Percentiles rank a stretch among this genome's conserved stretches.
phyloP scores from a whole-genome alignment of 768 basidiomycete genomes.

The Lanmaoa rubissima region DNA sequence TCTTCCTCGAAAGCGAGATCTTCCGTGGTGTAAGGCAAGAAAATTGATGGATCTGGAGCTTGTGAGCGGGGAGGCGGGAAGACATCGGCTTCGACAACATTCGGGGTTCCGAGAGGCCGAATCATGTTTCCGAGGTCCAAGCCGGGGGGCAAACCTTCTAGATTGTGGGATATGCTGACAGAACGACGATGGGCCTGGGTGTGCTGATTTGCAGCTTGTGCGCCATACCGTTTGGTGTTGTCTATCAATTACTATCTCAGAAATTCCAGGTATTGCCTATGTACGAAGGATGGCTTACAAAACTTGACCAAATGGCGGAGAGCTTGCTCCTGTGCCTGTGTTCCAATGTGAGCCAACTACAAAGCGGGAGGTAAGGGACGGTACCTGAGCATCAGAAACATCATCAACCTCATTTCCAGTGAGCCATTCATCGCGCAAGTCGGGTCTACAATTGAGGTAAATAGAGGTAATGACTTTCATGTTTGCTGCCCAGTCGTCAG shows the following conservation, averaged over 20 bases:
- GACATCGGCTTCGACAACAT: conserved; percentile 81
- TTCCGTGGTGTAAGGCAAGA: conserved; percentile 89
- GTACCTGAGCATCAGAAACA: conserved; percentile 85
- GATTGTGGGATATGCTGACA: conserved; percentile 78
- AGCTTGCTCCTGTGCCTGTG: conserved; percentile 91
- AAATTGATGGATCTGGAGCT: conserved; percentile 77
- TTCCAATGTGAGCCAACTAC: conserved; percentile 10
- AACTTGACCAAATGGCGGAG: conserved; percentile 92
- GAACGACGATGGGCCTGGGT: conserved; percentile 72
- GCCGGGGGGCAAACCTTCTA: conserved; percentile 74
- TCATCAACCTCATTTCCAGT: conserved; percentile 91
- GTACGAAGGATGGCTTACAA: conserved; percentile 54
- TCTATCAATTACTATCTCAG: conserved; percentile 44
- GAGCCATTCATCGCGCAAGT: conserved; percentile 97
- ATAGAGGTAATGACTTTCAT: conserved; percentile 99
- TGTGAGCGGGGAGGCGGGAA: conserved; percentile 93
- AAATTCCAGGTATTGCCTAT: neutral
- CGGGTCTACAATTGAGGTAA: conserved; percentile 95
- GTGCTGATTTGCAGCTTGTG: conserved; percentile 46
- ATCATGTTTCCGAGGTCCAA: conserved; percentile 74
- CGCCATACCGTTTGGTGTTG: conserved; percentile 87
- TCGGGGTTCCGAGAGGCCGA: conserved; percentile 72
- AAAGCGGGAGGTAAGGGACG: conserved; percentile 12
- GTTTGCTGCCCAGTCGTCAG: conserved; percentile 61
- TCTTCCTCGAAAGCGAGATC: conserved; percentile 95